These are phyloP conservation scores for Neospora caninum DNA, from an alignment of 169 alveolate species.

Conservation along the genomic window DNA sequence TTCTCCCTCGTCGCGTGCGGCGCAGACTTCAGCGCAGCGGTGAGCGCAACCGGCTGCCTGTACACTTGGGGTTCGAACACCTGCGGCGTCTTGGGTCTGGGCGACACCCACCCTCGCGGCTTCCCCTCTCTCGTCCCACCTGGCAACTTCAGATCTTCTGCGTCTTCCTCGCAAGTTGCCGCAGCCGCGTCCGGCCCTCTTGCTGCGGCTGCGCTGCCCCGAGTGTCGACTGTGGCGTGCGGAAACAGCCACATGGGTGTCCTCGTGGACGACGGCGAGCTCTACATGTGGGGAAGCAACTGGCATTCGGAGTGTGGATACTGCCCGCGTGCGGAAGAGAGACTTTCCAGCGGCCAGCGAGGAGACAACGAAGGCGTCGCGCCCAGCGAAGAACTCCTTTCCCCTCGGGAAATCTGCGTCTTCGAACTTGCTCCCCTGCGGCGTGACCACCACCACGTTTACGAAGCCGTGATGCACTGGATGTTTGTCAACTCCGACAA, in stretches of 20 bases:
- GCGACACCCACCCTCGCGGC: constrained; percentile 52
- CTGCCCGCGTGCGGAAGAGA: neutral
- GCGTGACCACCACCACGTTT: neutral
- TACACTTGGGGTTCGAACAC: constrained; percentile 68
- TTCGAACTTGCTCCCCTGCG: constrained; percentile 1
- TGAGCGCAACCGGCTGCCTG: constrained; percentile 50
- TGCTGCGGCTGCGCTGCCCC: neutral
- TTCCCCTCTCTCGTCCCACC: constrained; percentile 43
- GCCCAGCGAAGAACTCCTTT: neutral
- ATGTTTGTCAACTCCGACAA: neutral
- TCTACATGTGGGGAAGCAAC: constrained; percentile 68
- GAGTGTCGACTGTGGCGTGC: constrained; percentile 53
- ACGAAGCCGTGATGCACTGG: constrained; percentile 37
- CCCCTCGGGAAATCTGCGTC: neutral
- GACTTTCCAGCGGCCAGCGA: neutral
- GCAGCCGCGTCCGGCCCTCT: neutral
- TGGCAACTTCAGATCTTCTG: neutral
- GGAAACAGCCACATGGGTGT: constrained; percentile 63
- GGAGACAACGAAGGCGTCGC: neutral
- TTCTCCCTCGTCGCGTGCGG: constrained; percentile 61
- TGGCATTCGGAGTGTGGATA: constrained; percentile 50
- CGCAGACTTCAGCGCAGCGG: constrained; percentile 63
- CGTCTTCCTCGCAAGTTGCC: neutral
- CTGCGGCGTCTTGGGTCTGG: constrained; percentile 62
- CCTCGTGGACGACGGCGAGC: constrained; percentile 44